These are phyloP conservation scores for Prunus fruticosa DNA, from an alignment of 306 rosid species.

Conservation along the genomic window DNA sequence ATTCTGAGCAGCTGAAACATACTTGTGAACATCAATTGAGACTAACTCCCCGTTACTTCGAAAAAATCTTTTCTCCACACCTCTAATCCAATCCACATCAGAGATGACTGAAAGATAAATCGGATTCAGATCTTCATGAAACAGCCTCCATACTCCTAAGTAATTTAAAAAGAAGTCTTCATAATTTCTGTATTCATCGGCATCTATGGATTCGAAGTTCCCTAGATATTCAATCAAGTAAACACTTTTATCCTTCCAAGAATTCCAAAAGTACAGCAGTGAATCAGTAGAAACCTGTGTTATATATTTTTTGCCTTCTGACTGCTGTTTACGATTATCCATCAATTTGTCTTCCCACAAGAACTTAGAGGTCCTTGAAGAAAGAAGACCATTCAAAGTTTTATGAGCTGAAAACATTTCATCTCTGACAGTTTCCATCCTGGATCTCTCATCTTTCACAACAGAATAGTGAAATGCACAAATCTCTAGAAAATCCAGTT, in stretches of 20 bases:
- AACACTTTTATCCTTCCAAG: constrained; percentile 54
- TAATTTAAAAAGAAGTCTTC: constrained; percentile 48
- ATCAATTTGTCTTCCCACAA: constrained; percentile 10
- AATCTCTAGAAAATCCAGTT: constrained; percentile 51
- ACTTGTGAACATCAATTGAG: constrained; percentile 27
- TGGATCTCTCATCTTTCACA: constrained; percentile 41
- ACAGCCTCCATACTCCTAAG: constrained; percentile 48
- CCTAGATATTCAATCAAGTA: constrained; percentile 35
- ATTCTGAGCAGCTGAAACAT: constrained; percentile 35
- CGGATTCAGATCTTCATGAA: constrained; percentile 12
- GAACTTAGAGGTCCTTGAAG: constrained; percentile 26
- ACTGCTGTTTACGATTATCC: constrained; percentile 23
- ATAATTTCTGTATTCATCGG: constrained; percentile 18
- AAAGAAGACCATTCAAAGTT: constrained; percentile 58
- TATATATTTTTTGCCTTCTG: constrained; percentile 21
- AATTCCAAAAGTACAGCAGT: constrained; percentile 57
- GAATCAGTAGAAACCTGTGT: constrained; percentile 50
- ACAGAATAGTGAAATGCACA: constrained; percentile 56
- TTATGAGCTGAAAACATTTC: constrained; percentile 54
- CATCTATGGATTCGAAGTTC: constrained; percentile 30
- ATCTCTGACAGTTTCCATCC: constrained; percentile 72
- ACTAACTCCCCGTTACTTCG: constrained; percentile 37
- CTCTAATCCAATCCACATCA: constrained; percentile 56
- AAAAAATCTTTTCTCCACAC: constrained; percentile 24
- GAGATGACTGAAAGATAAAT: constrained; percentile 43